Percentiles rank a stretch among this genome's conserved stretches.
phyloP scores from a whole-genome alignment of 1,284 basidiomycete species.

The Taiwanofungus camphoratus region DNA sequence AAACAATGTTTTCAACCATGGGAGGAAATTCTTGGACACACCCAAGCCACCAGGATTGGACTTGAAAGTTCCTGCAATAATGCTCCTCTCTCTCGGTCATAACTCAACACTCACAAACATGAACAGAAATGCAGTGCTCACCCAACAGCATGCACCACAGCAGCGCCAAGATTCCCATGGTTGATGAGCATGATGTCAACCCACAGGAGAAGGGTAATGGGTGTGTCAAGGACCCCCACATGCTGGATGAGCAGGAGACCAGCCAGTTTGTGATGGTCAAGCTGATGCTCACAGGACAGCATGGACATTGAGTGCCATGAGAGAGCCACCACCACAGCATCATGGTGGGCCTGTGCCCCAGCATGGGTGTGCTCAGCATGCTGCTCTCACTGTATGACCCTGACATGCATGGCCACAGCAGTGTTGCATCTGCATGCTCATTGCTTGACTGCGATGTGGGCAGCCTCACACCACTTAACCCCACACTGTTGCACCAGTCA shows the following conservation, averaged over 20 bases:
- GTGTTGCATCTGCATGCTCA: constrained; percentile 17
- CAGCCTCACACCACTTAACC: constrained; percentile 16
- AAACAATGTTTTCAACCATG: too few species aligned
- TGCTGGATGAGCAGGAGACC: constrained; percentile 44
- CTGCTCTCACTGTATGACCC: constrained; percentile 49
- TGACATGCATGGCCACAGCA: constrained; percentile 7
- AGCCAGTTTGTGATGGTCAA: too few species aligned
- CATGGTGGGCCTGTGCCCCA: constrained; percentile 16
- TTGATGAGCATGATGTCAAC: constrained; percentile 16
- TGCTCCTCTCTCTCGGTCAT: too few species aligned
- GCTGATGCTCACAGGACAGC: too few species aligned
- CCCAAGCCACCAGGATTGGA: too few species aligned
- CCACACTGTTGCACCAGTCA: not conserved
- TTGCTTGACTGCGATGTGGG: constrained; percentile 21
- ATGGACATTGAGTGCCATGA: constrained; percentile 22
- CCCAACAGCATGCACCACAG: constrained; percentile 24
- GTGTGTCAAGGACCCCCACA: constrained; percentile 24
- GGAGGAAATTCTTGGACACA: too few species aligned
- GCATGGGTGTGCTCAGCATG: constrained; percentile 46
- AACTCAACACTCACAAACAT: constrained; percentile 7
- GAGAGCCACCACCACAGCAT: constrained; percentile 14
- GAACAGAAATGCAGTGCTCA: constrained; percentile 10
- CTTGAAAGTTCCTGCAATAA: too few species aligned
- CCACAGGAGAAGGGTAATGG: constrained; percentile 7
- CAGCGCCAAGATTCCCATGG: constrained; percentile 37